Evolutionary conservation across 116 monocot genomes (phyloP), one percentile per base, ranked within the genome.

Genomic region (Posidonia oceanica): DNA sequence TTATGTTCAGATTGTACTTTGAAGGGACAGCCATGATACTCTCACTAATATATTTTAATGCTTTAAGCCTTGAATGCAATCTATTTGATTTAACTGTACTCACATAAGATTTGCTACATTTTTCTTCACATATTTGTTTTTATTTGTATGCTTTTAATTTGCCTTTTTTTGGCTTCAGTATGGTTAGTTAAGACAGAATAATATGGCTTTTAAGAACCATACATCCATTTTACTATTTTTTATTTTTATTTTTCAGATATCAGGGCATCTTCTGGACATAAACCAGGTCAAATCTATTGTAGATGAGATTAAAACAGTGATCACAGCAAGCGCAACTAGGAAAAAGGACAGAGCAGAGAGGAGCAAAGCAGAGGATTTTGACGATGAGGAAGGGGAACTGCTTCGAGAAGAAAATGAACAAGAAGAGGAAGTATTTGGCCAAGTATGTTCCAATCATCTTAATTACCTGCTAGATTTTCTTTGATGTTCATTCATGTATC

Each of bases 321-420:
- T 93, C 41, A 93, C 90, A 36, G 98, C 98, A 48, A 93, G 98
- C 68, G 66, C 83, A 39, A 84, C 84, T 48, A 84, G 98, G 71
- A 98, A 86, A 66, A 86, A 78, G 54, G 98, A 98, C 70, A 82
- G 98, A 68, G 71, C 88, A 17, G 93, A 93, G 64, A 85, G 98
- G 66, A 82, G 87, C 1, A 90, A 87, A 76, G 87, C 88, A 60
- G 90, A 98, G 62, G 98, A 98, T 70, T 98, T 98, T 73, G 93
- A 98, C 83, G 98, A 93, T 4, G 98, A 98, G 39, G 98, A 98
- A 83, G 84, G 93, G 22, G 98, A 98, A 70, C 61, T 98, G 13
- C 87, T 98, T 54, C 76, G 77, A 63, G 98, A 93, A 87, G 98
- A 98, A 81, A 90, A 98, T 81, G 93, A 98, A 55, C 87, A 90